Evolutionary conservation across 2,329 filamentous ascomycete species (phyloP), one percentile per base, ranked within the genome.

Genomic region (Hymenoscyphus repandus): DNA sequence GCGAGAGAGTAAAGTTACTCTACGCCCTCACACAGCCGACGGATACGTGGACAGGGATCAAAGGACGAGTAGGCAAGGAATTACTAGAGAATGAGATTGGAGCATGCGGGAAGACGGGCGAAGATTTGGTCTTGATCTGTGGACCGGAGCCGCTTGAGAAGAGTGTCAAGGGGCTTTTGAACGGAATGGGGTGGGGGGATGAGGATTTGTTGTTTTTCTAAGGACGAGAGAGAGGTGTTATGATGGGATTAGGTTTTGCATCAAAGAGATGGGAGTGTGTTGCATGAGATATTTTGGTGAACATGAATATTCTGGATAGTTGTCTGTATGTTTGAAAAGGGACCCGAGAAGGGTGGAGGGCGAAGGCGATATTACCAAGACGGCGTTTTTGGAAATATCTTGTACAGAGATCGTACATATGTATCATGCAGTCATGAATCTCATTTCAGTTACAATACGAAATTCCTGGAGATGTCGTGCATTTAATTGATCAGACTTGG

Each of bases 141-240:
- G 90, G 90, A 2, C 90, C 90, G 0, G 80, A 77, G 58, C 70
- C 83, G 2, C 73, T 96, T 72, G 89, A 95, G 70, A 83, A 82
- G 62, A 80, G 75, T 51, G 82, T 80, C 3, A 76, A 77, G 57
- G 66, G 71, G 41, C 77, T 79, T 22, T 65, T 87, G 60, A 64
- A 74, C 48, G 75, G 73, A 11, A 71, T 85, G 66, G 88, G 88
- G 0, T 95, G 88, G 87, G 72, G 67, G 7, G 83, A 89, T 54
- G 78, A 83, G 12, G 81, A 91, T 64, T 62, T 93, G 58, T 65
- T 91, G 58, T 89, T 92, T 68, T 95, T 93, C 64, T 93, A 68
- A 43, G 15, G n/a, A 5, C 22, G 7, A 27, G 22, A 27, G 22
- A 7, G 22, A 27, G 4, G 22, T n/a, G 22, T 27, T 27, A 4